Evolutionary conservation across 2,329 filamentous ascomycete genomes (phyloP).

Genomic region (Pestalotiopsis sp.): DNA sequence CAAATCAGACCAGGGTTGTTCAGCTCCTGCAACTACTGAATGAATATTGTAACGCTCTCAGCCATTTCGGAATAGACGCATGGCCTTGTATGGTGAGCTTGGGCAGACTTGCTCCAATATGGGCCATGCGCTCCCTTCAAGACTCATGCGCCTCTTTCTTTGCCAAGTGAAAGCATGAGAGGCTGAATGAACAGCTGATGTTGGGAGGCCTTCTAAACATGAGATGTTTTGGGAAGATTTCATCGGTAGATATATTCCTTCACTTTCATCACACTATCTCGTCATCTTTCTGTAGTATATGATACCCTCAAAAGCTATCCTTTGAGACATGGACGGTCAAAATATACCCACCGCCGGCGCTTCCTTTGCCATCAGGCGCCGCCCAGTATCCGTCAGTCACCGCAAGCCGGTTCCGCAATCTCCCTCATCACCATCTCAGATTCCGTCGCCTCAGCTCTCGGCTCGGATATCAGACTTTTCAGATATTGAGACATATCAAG

Average conservation of each 20-base stretch:
- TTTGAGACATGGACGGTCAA: background rate
- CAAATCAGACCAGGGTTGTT: background rate
- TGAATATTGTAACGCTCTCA: background rate
- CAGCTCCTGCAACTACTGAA: constrained; percentile 3
- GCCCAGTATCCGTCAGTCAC: background rate
- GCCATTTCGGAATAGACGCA: background rate
- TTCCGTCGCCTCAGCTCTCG: background rate
- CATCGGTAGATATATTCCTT: background rate
- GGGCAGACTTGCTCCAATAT: background rate
- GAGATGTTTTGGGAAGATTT: background rate
- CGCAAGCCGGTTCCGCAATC: background rate
- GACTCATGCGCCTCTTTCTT: background rate
- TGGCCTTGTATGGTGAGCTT: background rate
- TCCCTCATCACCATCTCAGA: background rate
- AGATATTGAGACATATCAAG: background rate
- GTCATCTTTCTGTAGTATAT: background rate
- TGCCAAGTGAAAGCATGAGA: background rate
- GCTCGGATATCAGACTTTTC: background rate
- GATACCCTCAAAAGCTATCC: background rate
- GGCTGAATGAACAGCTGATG: background rate
- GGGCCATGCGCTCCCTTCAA: background rate
- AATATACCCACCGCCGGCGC: background rate
- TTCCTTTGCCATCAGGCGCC: background rate
- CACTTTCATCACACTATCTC: background rate
- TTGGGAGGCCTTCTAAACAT: background rate